phyloP scores from a whole-genome alignment of 2,329 filamentous ascomycete genomes.

The Alternaria sp. region DNA sequence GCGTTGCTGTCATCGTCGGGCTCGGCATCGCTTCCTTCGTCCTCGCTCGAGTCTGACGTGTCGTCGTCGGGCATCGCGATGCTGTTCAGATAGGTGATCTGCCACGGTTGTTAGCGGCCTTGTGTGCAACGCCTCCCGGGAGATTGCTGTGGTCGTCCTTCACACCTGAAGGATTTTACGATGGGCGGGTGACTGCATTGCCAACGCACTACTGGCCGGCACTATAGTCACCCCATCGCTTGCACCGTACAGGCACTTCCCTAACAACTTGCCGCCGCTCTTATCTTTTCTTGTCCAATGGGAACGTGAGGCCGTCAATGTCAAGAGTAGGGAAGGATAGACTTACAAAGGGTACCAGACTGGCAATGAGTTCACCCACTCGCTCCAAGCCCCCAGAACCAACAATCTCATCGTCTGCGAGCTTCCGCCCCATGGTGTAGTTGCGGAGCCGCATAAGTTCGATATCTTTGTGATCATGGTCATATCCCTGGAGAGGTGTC shows the following conservation, averaged over 20 bases:
- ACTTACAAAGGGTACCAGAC: conserved; percentile 82
- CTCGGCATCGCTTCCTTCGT: conserved; percentile 30
- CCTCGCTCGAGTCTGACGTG: conserved; percentile 37
- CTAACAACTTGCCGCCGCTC: conserved; percentile 3
- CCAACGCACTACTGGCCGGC: conserved; percentile 36
- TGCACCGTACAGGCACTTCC: conserved; percentile 26
- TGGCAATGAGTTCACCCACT: conserved; percentile 68
- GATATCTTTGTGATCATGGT: conserved; percentile 77
- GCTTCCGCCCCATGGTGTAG: conserved; percentile 73
- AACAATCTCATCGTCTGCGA: conserved; percentile 69
- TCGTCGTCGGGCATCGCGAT: conserved; percentile 58
- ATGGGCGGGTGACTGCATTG: conserved; percentile 40
- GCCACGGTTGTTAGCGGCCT: conserved; percentile 32
- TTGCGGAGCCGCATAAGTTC: conserved; percentile 79
- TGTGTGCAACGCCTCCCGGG: background rate
- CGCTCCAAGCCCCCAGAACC: conserved; percentile 67
- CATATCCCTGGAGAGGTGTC: conserved; percentile 67
- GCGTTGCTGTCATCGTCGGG: conserved; percentile 14
- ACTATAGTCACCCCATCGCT: conserved; percentile 17
- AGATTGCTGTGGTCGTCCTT: background rate
- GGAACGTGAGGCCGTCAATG: background rate
- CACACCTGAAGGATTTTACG: background rate
- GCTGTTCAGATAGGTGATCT: conserved; percentile 59
- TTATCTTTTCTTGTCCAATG: conserved; percentile 6
- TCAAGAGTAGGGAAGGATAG: background rate